Evolutionary conservation across 306 rosid species (phyloP), one percentile per base, ranked within the genome.

Genomic region (Vigna angularis): DNA sequence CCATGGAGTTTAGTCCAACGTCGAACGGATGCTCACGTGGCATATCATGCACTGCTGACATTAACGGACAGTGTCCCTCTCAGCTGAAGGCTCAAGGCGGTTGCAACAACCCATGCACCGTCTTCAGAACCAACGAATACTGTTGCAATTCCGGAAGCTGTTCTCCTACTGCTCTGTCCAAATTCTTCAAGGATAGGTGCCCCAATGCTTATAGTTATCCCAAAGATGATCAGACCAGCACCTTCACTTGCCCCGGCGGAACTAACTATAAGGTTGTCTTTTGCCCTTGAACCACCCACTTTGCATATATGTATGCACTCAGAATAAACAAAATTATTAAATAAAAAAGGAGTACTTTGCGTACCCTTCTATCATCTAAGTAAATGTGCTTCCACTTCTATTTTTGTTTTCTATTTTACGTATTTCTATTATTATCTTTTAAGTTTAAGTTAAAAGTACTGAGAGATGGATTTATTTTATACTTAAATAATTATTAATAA

Each of bases 81-180:
- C 34, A 66, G 66, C 62, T 91, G 4, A 87, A 40, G 28, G 57
- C 85, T 8, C 8, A 64, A 0, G 88, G 88, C 0, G 92, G 97
- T 0, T 91, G 97, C 45, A 82, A 89, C 71, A 79, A 81, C 24
- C 83, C 91, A 0, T 87, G 93, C 15, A 87, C 80, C 0, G 77
- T 73, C 10, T 87, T 76, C 44, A 70, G 51, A 9, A 83, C 84
- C 0, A 18, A 85, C 0, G 32, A 76, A 1, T 89, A 81, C 2
- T 87, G 89, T 20, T 89, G 84, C 77, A 83, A 9, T 11, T 75
- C 83, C 3, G 74, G 81, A 2, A 75, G 20, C 10, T 89, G 93
- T 9, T 66, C 4, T 0, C 71, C 89, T 0, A 86, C 90, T 0
- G 0, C 7, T 1, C 79, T 7, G 0, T 89, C 90, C 0, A 80